phyloP scores from a whole-genome alignment of 148 eudicot species.

The Suaeda aralocaspica region DNA sequence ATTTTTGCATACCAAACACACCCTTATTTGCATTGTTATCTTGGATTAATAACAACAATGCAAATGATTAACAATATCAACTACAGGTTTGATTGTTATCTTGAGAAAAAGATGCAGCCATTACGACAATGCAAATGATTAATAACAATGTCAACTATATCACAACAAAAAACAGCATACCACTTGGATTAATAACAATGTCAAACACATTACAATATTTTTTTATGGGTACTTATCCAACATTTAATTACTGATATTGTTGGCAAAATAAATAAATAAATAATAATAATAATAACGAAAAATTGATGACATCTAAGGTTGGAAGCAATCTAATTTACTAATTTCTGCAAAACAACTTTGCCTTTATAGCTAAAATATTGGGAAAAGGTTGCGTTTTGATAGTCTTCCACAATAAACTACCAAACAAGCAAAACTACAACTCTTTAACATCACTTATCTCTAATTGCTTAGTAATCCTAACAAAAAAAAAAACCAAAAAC shows the following conservation, averaged over 20 bases:
- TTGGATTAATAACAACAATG: too few species aligned
- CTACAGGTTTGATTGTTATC: conserved; percentile 50
- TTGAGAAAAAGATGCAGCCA: conserved; percentile 51
- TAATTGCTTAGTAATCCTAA: background rate
- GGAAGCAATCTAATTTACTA: background rate
- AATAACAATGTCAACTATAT: too few species aligned
- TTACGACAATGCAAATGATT: conserved; percentile 8
- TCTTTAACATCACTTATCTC: background rate
- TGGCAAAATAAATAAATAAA: too few species aligned
- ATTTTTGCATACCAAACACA: too few species aligned
- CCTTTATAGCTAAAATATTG: too few species aligned
- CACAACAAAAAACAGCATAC: too few species aligned
- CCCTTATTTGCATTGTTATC: too few species aligned
- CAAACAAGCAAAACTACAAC: background rate
- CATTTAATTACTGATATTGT: too few species aligned
- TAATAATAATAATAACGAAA: background rate
- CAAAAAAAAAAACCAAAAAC: background rate
- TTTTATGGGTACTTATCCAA: too few species aligned
- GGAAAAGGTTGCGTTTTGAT: background rate
- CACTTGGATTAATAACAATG: too few species aligned
- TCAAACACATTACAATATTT: too few species aligned
- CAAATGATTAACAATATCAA: too few species aligned
- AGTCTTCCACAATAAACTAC: background rate
- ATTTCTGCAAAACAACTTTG: background rate
- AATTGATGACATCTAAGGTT: background rate